phyloP scores from a whole-genome alignment of 73 alveolate species.

The Paramecium octaurelia region DNA sequence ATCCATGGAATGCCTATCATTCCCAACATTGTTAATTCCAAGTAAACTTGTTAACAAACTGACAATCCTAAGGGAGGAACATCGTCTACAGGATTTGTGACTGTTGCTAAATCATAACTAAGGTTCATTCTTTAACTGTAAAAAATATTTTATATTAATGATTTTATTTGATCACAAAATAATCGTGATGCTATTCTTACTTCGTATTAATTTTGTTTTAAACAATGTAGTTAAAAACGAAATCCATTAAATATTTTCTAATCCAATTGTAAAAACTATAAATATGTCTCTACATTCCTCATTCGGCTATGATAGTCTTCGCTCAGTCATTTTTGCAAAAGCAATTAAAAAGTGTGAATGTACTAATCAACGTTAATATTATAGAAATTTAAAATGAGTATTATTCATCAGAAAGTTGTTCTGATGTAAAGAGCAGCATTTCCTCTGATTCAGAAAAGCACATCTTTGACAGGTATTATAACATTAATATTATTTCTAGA shows the following conservation, averaged over 20 bases:
- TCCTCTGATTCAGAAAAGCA: conserved; percentile 20
- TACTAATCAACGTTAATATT: not conserved
- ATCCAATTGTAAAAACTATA: not conserved
- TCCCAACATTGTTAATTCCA: not conserved
- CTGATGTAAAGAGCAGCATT: not conserved
- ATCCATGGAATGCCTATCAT: not conserved
- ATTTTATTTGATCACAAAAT: not conserved
- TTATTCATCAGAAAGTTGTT: conserved; percentile 13
- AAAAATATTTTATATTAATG: not conserved
- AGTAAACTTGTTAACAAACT: not conserved
- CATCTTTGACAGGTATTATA: not conserved
- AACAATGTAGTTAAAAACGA: not conserved
- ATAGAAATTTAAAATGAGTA: conserved; percentile 14
- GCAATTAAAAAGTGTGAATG: not conserved
- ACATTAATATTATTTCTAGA: not conserved
- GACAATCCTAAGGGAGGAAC: conserved; percentile 6
- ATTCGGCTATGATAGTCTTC: conserved; percentile 40
- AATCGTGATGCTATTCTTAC: not conserved
- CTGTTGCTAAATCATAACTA: conserved; percentile 2
- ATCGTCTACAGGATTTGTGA: not conserved
- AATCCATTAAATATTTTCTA: not conserved
- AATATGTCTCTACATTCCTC: conserved; percentile 40
- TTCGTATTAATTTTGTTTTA: not conserved
- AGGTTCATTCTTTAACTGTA: conserved; percentile 17
- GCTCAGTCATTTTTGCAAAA: not conserved